Percentiles rank a stretch among this genome's conserved stretches.
Evolutionary conservation across 441 rosid genomes (phyloP).

Genomic region (Gossypium gossypioides): DNA sequence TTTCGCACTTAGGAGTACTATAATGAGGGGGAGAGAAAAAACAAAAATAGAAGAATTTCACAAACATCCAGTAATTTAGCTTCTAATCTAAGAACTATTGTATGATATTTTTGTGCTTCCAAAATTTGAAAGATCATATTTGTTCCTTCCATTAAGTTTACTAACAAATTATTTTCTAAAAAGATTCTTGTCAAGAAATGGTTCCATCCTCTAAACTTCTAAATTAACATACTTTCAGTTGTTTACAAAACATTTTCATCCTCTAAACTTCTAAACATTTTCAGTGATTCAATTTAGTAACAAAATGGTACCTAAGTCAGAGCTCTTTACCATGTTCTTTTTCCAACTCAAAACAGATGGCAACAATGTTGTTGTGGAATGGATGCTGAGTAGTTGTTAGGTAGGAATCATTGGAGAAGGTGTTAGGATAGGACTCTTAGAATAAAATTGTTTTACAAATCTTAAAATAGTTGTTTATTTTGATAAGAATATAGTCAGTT

Average conservation of each 20-base stretch:
- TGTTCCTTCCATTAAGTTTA: not conserved
- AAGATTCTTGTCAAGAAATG: not conserved
- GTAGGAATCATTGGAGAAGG: no score
- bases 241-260: not conserved
- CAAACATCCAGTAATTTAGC: not conserved
- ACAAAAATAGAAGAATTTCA: not conserved
- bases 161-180: not conserved
- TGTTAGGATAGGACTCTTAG: not conserved
- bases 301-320: not conserved
- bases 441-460: not conserved
- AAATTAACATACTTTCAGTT: not conserved
- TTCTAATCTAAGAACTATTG: not conserved
- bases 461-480: not conserved
- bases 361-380: not conserved
- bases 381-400: no score
- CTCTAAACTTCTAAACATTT: no score
- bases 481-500: not conserved
- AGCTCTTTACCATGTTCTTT: not conserved
- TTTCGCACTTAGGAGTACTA: not conserved
- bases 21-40: not conserved
- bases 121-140: not conserved
- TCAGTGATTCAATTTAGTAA: not conserved
- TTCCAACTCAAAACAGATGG: not conserved
- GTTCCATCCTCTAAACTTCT: constrained; percentile 3
- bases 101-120: not conserved